Base-by-base conservation (phyloP, 441 rosid species). In the Pelargonium citronellum region DNA sequence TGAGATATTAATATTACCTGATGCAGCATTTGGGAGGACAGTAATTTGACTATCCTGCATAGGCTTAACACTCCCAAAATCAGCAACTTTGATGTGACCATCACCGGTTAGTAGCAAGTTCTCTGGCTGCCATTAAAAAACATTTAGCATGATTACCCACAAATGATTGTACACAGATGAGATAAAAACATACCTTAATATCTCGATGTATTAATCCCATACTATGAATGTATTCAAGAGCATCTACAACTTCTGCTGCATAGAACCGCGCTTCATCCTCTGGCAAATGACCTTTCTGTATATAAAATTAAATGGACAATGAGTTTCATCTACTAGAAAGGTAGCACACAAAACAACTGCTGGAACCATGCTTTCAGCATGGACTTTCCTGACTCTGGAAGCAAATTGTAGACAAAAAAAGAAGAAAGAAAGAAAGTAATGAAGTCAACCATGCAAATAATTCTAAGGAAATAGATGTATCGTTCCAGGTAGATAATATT, bases 31-130 rank as follows among this genome's bases (percentile, higher is more conserved):
- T 19, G 99, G 99, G 75, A 92, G 99, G 20, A 95, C 86, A 46
- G 97, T 95, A 73, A 95, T 86, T 67, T 79, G 87, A 78, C 96
- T 91, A 67, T 84, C 97, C 76, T 91, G 96, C 96, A 90, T 90
- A n/a, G 96, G 97, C 95, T 95, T 91, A 49, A 95, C 99, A 79
- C 99, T 95, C 55, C 98, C 98, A 83, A 92, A 92, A 84, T 95
- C 99, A 19, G 99, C 99, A 79, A 95, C 83, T 86, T 95, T 92
- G 66, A 95, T 86, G 73, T 92, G 99, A 67, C 97, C 97, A 60
- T 91, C 99, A 8, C 78, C 72, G 13, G 91, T 87, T 64, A 91
- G 89, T 60, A 91, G 82, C 82, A 95, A 84, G 79, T 95, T 95
- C 87, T 95, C 98, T 69, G 98, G 97, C 99, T 95, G 96, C 86